Percentiles rank a stretch among this genome's conserved stretches.
These are phyloP conservation scores for Adansonia rubrostipa DNA, from an alignment of 441 rosid genomes.

Conservation along the genomic window DNA sequence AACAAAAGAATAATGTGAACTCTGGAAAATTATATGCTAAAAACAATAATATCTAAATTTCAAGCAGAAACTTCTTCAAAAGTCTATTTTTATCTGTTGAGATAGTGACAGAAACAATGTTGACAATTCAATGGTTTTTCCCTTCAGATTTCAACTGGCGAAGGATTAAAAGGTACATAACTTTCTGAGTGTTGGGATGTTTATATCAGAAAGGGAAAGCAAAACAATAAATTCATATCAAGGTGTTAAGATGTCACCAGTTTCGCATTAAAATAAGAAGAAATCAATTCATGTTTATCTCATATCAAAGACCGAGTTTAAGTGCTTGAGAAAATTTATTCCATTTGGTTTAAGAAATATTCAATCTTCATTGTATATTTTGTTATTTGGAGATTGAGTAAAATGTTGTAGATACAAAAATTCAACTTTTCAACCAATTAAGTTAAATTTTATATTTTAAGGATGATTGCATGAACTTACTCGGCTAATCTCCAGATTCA, in stretches of 20 bases:
- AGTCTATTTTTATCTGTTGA: neutral
- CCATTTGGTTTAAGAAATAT: too few species aligned
- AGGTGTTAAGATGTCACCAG: neutral
- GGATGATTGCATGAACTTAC: neutral
- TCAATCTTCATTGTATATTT: too few species aligned
- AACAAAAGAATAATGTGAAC: neutral
- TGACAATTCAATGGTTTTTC: neutral
- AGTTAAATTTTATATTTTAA: too few species aligned
- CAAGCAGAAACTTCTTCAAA: neutral
- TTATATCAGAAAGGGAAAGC: neutral
- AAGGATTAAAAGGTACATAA: neutral
- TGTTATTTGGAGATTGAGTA: too few species aligned
- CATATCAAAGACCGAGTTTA: neutral
- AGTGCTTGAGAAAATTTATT: too few species aligned
- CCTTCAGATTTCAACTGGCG: neutral
- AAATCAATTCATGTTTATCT: neutral
- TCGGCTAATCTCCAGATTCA: neutral
- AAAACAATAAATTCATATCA: slow-evolving; percentile 13
- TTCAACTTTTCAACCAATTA: too few species aligned
- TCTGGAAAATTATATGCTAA: neutral
- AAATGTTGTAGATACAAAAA: too few species aligned
- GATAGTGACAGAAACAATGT: neutral
- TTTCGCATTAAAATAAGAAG: neutral
- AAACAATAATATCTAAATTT: neutral
- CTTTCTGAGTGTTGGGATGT: neutral